Conservation (phyloP, 2,329 filamentous ascomycete species). For the Pestalotiopsis fici region DNA sequence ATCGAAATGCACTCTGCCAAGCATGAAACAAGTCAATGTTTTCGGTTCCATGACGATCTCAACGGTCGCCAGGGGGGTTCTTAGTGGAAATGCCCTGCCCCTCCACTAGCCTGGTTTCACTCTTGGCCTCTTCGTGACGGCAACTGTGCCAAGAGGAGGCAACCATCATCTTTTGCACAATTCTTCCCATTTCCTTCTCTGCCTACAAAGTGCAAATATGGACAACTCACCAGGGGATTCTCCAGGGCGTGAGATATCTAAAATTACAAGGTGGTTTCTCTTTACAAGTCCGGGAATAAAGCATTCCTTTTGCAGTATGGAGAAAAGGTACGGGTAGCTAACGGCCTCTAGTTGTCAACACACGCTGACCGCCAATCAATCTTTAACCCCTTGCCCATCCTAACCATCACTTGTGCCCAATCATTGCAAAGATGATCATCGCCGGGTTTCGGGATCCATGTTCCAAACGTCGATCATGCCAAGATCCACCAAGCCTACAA, state of each 20-base stretch:
- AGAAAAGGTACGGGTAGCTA: not conserved
- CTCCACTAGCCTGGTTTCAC: conserved; percentile 10
- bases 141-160: conserved; percentile 10
- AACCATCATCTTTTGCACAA: not conserved
- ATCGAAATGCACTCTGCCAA: not conserved
- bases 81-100: not conserved
- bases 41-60: not conserved
- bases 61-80: not conserved
- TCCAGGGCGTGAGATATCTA: too few relatives aligned
- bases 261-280: too few relatives aligned
- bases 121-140: conserved; percentile 9
- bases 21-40: not conserved
- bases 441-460: conserved; percentile 11
- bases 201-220: too few relatives aligned
- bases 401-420: not conserved
- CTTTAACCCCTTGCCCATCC: not conserved
- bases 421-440: not conserved
- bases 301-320: not conserved
- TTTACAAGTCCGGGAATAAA: too few relatives aligned
- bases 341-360: too few relatives aligned
- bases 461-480: conserved; percentile 15
- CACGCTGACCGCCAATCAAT: not conserved
- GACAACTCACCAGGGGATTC: too few relatives aligned
- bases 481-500: conserved; percentile 5
- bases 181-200: not conserved